A percentile compares a stretch with the other conserved stretches of the same genome.
These are phyloP conservation scores for Syzygium aromaticum DNA, from an alignment of 345 rosid species.

Conservation along the genomic window DNA sequence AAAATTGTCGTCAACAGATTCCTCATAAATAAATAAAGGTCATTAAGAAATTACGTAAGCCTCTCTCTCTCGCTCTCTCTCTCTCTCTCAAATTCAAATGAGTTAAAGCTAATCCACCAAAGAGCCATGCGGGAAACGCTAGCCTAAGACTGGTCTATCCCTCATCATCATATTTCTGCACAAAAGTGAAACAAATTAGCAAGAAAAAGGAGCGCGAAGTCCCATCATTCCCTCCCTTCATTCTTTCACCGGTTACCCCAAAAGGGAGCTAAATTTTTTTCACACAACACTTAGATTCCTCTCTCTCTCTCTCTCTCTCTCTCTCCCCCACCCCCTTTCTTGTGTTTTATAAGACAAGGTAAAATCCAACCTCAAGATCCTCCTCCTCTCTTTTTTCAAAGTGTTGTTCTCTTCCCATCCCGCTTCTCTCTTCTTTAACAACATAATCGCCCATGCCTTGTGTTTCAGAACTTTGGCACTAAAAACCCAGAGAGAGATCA, in stretches of 20 bases:
- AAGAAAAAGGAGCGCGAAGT: slow-evolving; percentile 1
- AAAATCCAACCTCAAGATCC: slow-evolving; percentile 32
- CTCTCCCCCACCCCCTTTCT: background rate
- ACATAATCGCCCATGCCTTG: slow-evolving; percentile 8
- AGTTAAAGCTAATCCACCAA: slow-evolving; percentile 51
- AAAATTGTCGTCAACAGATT: background rate
- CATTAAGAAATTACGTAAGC: background rate
- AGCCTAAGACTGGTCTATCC: background rate
- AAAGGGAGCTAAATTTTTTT: slow-evolving; percentile 15
- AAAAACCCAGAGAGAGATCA: background rate
- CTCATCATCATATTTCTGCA: slow-evolving; percentile 8
- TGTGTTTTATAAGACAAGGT: slow-evolving; percentile 7
- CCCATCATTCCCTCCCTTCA: background rate
- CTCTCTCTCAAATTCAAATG: background rate
- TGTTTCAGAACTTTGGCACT: background rate
- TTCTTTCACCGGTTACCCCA: slow-evolving; percentile 34
- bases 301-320: background rate
- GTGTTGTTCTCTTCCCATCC: background rate
- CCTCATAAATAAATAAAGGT: background rate
- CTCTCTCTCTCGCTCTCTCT: background rate
- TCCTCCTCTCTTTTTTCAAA: slow-evolving; percentile 4
- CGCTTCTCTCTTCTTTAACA: slow-evolving; percentile 17
- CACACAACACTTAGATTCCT: background rate
- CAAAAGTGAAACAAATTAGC: slow-evolving; percentile 1
- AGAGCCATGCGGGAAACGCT: background rate